phyloP scores from a whole-genome alignment of 192 early-diverging fungal species.

The Endogone sp. region DNA sequence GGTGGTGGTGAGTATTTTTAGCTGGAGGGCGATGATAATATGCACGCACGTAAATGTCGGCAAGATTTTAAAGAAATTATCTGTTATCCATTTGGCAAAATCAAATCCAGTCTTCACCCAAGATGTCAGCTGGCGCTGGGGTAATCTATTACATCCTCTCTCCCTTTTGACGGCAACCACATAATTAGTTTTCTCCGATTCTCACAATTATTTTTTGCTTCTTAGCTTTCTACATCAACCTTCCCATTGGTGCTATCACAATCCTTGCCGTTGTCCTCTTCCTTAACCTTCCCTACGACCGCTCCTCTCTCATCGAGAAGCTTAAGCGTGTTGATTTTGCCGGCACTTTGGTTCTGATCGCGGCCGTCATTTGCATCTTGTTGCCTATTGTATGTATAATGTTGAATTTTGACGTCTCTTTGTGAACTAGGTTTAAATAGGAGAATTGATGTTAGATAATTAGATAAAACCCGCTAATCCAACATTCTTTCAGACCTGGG shows the following conservation, averaged over 20 bases:
- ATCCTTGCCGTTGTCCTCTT: slow-evolving; percentile 37
- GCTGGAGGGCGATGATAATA: no score
- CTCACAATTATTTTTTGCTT: background rate
- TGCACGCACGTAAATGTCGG: slow-evolving; percentile 18
- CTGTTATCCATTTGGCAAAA: background rate
- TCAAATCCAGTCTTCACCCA: background rate
- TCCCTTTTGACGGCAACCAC: no score
- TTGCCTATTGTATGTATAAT: slow-evolving; percentile 50
- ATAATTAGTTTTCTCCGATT: no score
- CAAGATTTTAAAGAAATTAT: background rate
- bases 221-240: slow-evolving; percentile 59
- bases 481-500: slow-evolving; percentile 59
- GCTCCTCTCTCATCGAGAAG: slow-evolving; percentile 44
- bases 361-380: slow-evolving; percentile 51
- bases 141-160: no score
- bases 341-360: slow-evolving; percentile 50
- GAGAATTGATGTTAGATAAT: no score
- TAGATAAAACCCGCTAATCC: no score
- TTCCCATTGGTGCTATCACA: slow-evolving; percentile 51
- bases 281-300: slow-evolving; percentile 48
- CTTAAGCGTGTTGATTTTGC: slow-evolving; percentile 52
- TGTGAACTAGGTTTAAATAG: no score
- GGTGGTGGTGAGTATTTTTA: slow-evolving; percentile 27
- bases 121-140: slow-evolving; percentile 28
- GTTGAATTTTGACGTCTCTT: background rate